Percentiles rank a stretch among this genome's conserved stretches.
Evolutionary conservation across 228 moss, liverwort and hornwort species (phyloP).

Genomic region (Sphagnum fallax): DNA sequence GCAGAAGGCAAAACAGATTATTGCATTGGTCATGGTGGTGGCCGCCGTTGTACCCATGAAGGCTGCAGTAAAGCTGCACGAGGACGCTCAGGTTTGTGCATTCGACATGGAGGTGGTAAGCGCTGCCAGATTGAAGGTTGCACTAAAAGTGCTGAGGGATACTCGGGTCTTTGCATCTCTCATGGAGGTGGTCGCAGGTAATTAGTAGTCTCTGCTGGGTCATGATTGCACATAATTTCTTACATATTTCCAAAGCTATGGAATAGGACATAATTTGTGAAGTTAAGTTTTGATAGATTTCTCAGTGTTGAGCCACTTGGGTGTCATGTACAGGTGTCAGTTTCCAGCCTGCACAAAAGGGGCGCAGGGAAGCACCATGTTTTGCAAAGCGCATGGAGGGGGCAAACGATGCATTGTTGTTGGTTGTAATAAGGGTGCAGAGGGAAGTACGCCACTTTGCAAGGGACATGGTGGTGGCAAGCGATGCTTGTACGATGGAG

Average conservation of each 20-base stretch:
- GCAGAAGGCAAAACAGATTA: conserved; percentile 97
- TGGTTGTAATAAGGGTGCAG: conserved; percentile 95
- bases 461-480: conserved; percentile 99
- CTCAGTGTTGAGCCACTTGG: no score
- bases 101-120: conserved; percentile 96
- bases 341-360: conserved; percentile 85
- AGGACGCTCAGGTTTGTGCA: conserved; percentile 96
- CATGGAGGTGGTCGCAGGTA: conserved; percentile 90
- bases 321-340: conserved; percentile 51
- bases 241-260: no score
- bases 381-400: conserved; percentile 97
- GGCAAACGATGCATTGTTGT: conserved; percentile 95
- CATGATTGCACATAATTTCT: no score
- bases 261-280: no score
- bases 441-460: conserved; percentile 96
- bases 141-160: conserved; percentile 99
- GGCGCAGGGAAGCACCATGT: conserved; percentile 96
- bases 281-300: no score
- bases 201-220: not conserved
- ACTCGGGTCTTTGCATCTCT: conserved; percentile 91
- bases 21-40: conserved; percentile 97
- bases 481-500: conserved; percentile 92
- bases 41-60: conserved; percentile 81
- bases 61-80: conserved; percentile 92
- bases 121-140: conserved; percentile 84